Base-by-base conservation (phyloP, 768 basidiomycete species). In the Suillus subaureus region DNA sequence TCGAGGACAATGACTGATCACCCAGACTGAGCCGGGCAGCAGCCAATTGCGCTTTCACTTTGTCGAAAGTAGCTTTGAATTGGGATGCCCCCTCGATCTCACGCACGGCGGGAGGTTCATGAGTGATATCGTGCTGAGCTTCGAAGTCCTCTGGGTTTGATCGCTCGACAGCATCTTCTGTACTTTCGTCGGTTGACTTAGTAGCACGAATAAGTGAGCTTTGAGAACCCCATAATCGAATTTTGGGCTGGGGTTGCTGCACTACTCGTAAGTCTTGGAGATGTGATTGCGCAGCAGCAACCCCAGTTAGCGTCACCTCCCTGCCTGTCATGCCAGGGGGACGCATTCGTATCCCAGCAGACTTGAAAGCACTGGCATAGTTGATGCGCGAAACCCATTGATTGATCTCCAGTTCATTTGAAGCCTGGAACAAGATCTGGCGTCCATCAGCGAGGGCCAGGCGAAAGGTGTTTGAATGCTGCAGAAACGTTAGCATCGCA, bases 301-400 rank as follows among this genome's bases (percentile, higher is more conserved):
- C 86, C 28, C 93, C 94, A 4, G 93, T 91, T 47, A 93, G 82
- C 67, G 91, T 85, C 37, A 92, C 86, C 70, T 90, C 91, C 70
- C 83, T 84, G 56, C 83, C 81, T 23, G 89, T 85, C 83, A 94
- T 87, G 21, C 85, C 87, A 15, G 84, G 78, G 0, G 92, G 83
- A 26, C 96, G 87, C 87, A 97, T 94, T 54, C 87, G 84, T 43
- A 98, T 82, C 12, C 91, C 91, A 18, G 89, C 84, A 2, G 93
- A 88, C 78, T 91, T 95, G 86, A 97, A 99, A 6, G 93, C 83
- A 65, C 94, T 91, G 3, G 95, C 95, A 73, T 97, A 99, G 78
- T 99, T 99, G 73, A 99, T 94, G 39, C 84, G 82, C 16, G 90
- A 84, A 67, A 99, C 89, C 97, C 97, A 99, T 68, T 90, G 86